Evolutionary conservation across 2,329 filamentous ascomycete species (phyloP).

Genomic region (Thielaviopsis populi): DNA sequence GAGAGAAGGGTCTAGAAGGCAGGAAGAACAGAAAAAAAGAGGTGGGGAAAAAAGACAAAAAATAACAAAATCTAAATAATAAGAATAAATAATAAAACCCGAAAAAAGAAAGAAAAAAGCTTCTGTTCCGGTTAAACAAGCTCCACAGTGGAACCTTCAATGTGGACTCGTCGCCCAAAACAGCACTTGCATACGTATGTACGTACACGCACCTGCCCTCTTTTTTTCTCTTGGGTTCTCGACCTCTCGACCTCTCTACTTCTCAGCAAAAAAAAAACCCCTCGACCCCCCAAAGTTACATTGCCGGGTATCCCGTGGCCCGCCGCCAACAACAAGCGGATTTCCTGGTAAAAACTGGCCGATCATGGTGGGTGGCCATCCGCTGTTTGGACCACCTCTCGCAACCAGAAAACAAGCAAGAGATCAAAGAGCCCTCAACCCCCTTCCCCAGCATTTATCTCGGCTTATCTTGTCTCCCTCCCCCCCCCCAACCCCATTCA

Average conservation of each 20-base stretch:
- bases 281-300: no score
- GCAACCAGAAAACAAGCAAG: background rate
- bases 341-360: no score
- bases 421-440: background rate
- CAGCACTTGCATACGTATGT: background rate
- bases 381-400: background rate
- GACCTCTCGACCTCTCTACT: no score
- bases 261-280: no score
- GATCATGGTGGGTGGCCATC: no score
- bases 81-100: background rate
- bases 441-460: background rate
- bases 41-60: background rate
- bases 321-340: background rate
- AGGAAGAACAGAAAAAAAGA: background rate
- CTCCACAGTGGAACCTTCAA: background rate
- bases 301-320: background rate
- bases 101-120: background rate
- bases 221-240: background rate
- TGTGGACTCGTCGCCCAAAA: background rate
- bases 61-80: background rate
- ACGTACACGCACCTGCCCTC: background rate
- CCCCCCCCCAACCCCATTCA: background rate
- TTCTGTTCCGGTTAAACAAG: background rate
- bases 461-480: background rate
- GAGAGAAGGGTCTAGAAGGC: background rate